These are phyloP conservation scores for Fusarium sp. DNA, from an alignment of 2,329 filamentous ascomycete genomes.

Conservation along the genomic window DNA sequence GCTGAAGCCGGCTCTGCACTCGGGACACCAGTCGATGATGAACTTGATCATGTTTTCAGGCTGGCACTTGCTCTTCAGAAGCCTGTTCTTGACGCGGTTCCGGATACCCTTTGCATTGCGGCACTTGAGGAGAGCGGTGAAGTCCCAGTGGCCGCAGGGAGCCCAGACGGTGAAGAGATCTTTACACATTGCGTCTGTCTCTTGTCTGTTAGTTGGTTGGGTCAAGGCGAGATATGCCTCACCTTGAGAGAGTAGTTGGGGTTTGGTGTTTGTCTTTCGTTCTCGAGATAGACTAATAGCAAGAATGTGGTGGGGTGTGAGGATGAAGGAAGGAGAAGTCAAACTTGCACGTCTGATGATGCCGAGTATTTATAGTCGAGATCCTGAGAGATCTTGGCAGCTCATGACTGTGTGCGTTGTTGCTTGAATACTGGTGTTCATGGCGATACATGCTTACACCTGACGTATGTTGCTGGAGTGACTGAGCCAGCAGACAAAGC, in stretches of 20 bases:
- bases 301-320: background rate
- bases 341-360: background rate
- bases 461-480: background rate
- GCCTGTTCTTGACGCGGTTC: background rate
- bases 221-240: background rate
- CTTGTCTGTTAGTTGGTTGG: background rate
- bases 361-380: background rate
- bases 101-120: background rate
- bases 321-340: background rate
- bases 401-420: background rate
- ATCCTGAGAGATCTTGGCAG: background rate
- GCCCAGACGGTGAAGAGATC: constrained; percentile 3
- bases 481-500: background rate
- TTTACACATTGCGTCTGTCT: constrained; percentile 4
- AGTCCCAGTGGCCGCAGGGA: constrained; percentile 6
- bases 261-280: background rate
- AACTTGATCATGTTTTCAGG: background rate
- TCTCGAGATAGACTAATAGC: background rate
- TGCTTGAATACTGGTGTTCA: background rate
- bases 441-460: background rate
- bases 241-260: background rate
- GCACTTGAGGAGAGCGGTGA: background rate
- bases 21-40: constrained; percentile 11
- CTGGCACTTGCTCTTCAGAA: background rate
- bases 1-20: background rate